Percentiles rank a stretch among this genome's conserved stretches.
Evolutionary conservation across 2,329 filamentous ascomycete genomes (phyloP).

Genomic region (Epichloe baconii): DNA sequence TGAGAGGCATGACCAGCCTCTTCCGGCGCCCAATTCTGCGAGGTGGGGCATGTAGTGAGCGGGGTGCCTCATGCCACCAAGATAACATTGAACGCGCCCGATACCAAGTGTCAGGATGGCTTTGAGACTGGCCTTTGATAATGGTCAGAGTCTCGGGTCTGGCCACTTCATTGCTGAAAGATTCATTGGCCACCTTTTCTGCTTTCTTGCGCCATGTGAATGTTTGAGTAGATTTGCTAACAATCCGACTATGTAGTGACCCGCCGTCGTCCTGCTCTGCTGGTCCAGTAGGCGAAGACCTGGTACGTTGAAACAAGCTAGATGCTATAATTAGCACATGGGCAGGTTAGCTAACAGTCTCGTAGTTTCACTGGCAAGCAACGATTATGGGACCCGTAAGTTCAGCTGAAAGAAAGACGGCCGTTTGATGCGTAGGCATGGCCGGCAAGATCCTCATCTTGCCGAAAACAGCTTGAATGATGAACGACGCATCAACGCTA

Average conservation of each 20-base stretch:
- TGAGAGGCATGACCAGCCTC: slow-evolving; percentile 8
- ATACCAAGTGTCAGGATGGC: slow-evolving; percentile 1
- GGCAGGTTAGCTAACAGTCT: slow-evolving; percentile 11
- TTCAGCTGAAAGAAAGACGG: slow-evolving; percentile 9
- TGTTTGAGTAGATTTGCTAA: slow-evolving; percentile 10
- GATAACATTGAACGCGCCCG: slow-evolving; percentile 6
- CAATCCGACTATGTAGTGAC: slow-evolving; percentile 47
- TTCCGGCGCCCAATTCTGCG: slow-evolving; percentile 16
- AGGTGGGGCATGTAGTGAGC: slow-evolving; percentile 25
- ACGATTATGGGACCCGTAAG: slow-evolving; percentile 99
- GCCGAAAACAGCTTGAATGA: background rate
- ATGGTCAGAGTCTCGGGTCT: background rate
- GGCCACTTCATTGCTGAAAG: background rate
- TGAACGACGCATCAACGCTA: background rate
- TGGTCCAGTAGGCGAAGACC: slow-evolving; percentile 89
- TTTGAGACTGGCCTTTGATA: background rate
- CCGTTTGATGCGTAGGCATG: background rate
- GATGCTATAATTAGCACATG: background rate
- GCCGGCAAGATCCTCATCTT: background rate
- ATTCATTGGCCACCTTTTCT: background rate
- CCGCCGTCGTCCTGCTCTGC: slow-evolving; percentile 98
- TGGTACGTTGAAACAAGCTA: slow-evolving; percentile 53
- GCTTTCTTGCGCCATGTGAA: background rate
- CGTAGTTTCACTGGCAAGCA: slow-evolving; percentile 98
- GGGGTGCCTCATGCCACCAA: slow-evolving; percentile 17